These are phyloP conservation scores for Silene latifolia DNA, from an alignment of 148 eudicot genomes.

Conservation along the genomic window DNA sequence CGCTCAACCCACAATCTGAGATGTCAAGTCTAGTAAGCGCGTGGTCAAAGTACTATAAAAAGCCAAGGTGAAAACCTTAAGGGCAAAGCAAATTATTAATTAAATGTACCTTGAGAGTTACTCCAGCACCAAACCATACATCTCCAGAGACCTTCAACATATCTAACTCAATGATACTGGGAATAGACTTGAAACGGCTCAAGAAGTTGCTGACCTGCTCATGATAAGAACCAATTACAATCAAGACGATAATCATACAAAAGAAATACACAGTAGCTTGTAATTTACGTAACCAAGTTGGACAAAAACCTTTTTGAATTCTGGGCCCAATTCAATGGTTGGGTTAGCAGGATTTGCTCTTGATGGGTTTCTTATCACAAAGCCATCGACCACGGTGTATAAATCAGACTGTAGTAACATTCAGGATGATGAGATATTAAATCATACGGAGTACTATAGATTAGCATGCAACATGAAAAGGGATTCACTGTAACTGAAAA, in stretches of 20 bases:
- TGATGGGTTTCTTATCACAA: slow-evolving; percentile 66
- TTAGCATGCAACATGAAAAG: not conserved
- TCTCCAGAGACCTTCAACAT: slow-evolving; percentile 91
- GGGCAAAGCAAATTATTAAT: not conserved
- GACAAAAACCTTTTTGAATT: slow-evolving; percentile 75
- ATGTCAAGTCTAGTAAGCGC: no score
- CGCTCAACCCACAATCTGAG: no score
- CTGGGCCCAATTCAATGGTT: slow-evolving; percentile 95
- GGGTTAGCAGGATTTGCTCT: slow-evolving; percentile 85
- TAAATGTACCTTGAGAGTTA: slow-evolving; percentile 76
- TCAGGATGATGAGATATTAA: not conserved
- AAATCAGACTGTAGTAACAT: slow-evolving; percentile 75
- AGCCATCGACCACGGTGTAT: slow-evolving; percentile 76
- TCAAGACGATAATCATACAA: not conserved
- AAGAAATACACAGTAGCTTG: not conserved
- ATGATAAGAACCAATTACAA: not conserved
- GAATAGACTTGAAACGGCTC: slow-evolving; percentile 88
- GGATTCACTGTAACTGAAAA: slow-evolving; percentile 10
- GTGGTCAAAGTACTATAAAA: not conserved
- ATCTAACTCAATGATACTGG: slow-evolving; percentile 85
- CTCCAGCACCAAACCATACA: slow-evolving; percentile 79
- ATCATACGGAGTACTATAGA: no score
- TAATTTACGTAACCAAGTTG: not conserved
- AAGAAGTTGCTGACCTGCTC: slow-evolving; percentile 80
- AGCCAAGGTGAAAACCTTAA: not conserved